Percentiles rank a stretch among this genome's conserved stretches.
Evolutionary conservation across 257 asterid species (phyloP).

Genomic region (Lantana camara): DNA sequence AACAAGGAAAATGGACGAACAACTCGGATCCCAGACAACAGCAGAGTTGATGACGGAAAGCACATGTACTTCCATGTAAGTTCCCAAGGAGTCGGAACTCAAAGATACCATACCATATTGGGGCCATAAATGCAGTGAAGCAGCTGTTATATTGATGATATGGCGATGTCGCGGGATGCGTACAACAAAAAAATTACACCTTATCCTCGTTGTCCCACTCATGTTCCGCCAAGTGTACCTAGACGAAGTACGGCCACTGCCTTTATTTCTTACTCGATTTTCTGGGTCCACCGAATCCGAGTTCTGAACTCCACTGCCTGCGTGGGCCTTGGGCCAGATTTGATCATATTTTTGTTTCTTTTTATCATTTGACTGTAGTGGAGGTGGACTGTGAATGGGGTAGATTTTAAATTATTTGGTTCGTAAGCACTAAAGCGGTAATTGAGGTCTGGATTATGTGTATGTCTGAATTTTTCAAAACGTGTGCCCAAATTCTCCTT

Average conservation of each 20-base stretch:
- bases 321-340: no score
- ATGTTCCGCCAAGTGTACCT: conserved; percentile 23
- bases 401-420: no score
- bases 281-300: conserved; percentile 23
- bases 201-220: conserved; percentile 49
- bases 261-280: neutral
- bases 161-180: conserved; percentile 1
- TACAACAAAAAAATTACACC: conserved; percentile 26
- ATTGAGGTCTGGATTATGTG: no score
- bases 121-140: neutral
- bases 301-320: no score
- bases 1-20: no score
- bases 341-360: no score
- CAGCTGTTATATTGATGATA: neutral
- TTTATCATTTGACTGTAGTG: no score
- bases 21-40: conserved; percentile 3
- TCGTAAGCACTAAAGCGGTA: no score
- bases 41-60: conserved; percentile 7
- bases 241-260: conserved; percentile 20
- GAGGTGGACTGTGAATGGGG: no score
- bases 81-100: conserved; percentile 26
- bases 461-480: no score
- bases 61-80: conserved; percentile 35
- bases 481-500: no score
- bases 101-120: neutral